These are phyloP conservation scores for Neofusicoccum sp. DNA, from an alignment of 2,329 filamentous ascomycete genomes.

Conservation along the genomic window DNA sequence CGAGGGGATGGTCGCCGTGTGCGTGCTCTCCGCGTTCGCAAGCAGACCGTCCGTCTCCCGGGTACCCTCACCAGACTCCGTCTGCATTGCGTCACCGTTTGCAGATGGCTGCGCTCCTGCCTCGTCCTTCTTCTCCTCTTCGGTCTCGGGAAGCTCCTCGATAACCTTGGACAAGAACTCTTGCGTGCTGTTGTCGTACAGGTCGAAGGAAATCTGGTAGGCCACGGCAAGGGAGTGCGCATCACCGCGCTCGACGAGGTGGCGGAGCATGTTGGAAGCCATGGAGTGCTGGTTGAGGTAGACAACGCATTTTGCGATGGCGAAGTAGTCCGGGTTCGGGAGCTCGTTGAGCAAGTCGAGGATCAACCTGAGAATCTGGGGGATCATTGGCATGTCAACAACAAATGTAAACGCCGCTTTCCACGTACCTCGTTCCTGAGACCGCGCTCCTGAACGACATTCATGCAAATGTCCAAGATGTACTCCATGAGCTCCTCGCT, in stretches of 20 bases:
- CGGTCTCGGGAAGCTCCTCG: conserved; percentile 67
- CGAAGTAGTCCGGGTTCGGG: conserved; percentile 92
- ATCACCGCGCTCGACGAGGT: conserved; percentile 79
- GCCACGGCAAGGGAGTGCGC: conserved; percentile 79
- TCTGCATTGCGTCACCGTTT: conserved; percentile 43
- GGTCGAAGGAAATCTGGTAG: conserved; percentile 96
- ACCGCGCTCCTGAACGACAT: conserved; percentile 89
- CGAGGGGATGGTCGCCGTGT: conserved; percentile 50
- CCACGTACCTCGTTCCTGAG: conserved; percentile 69
- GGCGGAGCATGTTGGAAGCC: conserved; percentile 81
- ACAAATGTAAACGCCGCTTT: background rate
- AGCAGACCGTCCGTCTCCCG: conserved; percentile 63
- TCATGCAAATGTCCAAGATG: conserved; percentile 93
- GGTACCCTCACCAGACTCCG: conserved; percentile 47
- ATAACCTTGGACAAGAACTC: conserved; percentile 93
- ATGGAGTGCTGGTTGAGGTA: conserved; percentile 87
- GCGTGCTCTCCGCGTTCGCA: conserved; percentile 55
- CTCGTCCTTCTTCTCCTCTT: conserved; percentile 49
- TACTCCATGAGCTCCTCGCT: conserved; percentile 97
- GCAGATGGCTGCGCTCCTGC: conserved; percentile 30
- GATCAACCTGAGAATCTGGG: conserved; percentile 81
- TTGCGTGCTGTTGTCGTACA: conserved; percentile 98
- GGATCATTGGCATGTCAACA: conserved; percentile 24
- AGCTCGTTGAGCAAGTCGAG: conserved; percentile 95
- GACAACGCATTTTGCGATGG: conserved; percentile 96